Evolutionary conservation across 306 rosid genomes (phyloP), one percentile per base, ranked within the genome.

Genomic region (Fagus sylvatica): DNA sequence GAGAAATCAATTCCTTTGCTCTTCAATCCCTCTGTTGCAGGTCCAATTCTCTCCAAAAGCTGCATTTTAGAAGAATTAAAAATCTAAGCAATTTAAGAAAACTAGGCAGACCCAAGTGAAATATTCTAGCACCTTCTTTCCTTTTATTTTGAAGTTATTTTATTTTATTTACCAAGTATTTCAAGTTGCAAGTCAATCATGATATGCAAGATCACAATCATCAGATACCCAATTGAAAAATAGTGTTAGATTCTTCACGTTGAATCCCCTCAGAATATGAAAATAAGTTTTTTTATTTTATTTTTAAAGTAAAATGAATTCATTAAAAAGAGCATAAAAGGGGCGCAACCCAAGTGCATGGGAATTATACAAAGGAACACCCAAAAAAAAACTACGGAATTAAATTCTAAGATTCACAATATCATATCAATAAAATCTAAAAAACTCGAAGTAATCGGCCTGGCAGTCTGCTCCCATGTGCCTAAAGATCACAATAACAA

Each of bases 11-110:
- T 83, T 72, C 90, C 90, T 73, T 91, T 87, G 81, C 76, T 61
- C 89, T 84, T 89, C 75, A 94, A 76, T 53, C 82, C 87, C 81
- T 92, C 97, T 42, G 98, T 92, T 80, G 98, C 89, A 6, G 95
- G 91, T 70, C 93, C 91, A 83, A 90, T 92, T 85, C 77, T 87
- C 80, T 90, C 95, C 85, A 94, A 71, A 78, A 94, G 90, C 98
- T 94, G 91, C 83, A 84, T 34, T 74, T 71, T 65, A 69, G 34
- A 60, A 67, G 54, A 66, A 69, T 43, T 41, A 19, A 15, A 37
- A 41, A 30, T 67, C 40, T 48, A 41, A 57, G 59, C 34, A 80
- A 41, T 70, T 17, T 33, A 57, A 33, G 36, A 34, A 42, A 33
- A 53, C 37, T 71, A 2, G 54, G 70, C 66, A 48, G 70, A 57